These are phyloP conservation scores for Pichia scutulata DNA, from an alignment of 805 yeast species.

Conservation along the genomic window DNA sequence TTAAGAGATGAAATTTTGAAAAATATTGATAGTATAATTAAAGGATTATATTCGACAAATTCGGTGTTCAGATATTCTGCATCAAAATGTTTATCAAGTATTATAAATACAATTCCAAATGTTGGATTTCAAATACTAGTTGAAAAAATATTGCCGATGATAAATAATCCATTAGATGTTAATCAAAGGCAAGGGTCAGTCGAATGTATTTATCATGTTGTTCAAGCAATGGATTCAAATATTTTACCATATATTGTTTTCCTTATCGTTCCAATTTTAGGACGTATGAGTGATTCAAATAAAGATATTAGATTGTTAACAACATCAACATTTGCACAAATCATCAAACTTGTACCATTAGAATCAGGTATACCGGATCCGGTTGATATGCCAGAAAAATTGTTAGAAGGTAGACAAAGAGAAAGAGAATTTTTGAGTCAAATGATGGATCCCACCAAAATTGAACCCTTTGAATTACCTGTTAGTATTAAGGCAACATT, in stretches of 20 bases:
- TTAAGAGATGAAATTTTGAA: conserved; percentile 46
- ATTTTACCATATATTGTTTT: conserved; percentile 93
- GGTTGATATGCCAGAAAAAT: conserved; percentile 74
- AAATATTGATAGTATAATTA: conserved; percentile 43
- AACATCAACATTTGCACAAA: conserved; percentile 93
- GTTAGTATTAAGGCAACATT: conserved; percentile 88
- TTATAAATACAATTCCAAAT: conserved; percentile 63
- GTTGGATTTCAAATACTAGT: conserved; percentile 72
- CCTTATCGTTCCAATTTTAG: conserved; percentile 90
- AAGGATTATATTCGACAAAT: conserved; percentile 55
- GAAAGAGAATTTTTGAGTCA: conserved; percentile 93
- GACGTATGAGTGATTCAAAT: conserved; percentile 96
- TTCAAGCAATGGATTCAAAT: conserved; percentile 76
- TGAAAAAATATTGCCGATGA: conserved; percentile 68
- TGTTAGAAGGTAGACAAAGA: conserved; percentile 81
- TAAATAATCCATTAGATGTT: conserved; percentile 65
- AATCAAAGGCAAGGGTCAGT: conserved; percentile 87
- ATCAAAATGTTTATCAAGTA: conserved; percentile 78
- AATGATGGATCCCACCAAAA: conserved; percentile 95
- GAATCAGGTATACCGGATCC: conserved; percentile 98
- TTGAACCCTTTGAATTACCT: conserved; percentile 81
- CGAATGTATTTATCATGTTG: conserved; percentile 81
- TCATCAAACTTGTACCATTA: conserved; percentile 89
- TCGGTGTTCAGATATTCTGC: conserved; percentile 87
- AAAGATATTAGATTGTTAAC: conserved; percentile 82